These are phyloP conservation scores for Ambispora gerdemannii DNA, from an alignment of 192 early-diverging fungal genomes.

Conservation along the genomic window DNA sequence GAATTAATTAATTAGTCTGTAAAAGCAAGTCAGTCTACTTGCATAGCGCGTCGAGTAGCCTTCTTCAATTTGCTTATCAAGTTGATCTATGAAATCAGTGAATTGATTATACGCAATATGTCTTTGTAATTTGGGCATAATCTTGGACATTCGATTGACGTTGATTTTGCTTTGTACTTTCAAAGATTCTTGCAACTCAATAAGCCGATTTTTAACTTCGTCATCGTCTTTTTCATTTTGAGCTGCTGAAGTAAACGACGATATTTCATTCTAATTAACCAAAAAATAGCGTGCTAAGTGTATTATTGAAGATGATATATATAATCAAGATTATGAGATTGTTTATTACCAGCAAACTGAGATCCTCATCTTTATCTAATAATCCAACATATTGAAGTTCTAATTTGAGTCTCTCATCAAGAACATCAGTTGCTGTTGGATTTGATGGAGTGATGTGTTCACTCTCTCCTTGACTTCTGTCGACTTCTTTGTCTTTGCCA, in stretches of 20 bases:
- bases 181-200: neutral
- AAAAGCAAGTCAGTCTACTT: neutral
- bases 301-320: too few relatives aligned
- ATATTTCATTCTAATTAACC: too few relatives aligned
- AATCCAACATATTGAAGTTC: neutral
- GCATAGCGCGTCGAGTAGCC: neutral
- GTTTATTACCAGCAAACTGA: neutral
- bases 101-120: neutral
- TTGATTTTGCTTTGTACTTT: neutral
- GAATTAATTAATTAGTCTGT: neutral
- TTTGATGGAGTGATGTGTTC: neutral
- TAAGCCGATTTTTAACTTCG: neutral
- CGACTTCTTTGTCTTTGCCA: neutral
- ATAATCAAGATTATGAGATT: neutral
- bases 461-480: neutral
- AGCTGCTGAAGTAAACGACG: neutral
- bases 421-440: neutral
- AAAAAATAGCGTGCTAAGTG: too few relatives aligned
- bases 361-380: neutral
- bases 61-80: neutral
- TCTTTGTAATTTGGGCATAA: neutral
- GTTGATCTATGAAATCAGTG: neutral
- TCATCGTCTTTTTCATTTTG: neutral
- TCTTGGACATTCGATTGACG: neutral
- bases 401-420: neutral